These are phyloP conservation scores for Nigrograna mackinnonii DNA, from an alignment of 2,329 filamentous ascomycete genomes.

Conservation along the genomic window DNA sequence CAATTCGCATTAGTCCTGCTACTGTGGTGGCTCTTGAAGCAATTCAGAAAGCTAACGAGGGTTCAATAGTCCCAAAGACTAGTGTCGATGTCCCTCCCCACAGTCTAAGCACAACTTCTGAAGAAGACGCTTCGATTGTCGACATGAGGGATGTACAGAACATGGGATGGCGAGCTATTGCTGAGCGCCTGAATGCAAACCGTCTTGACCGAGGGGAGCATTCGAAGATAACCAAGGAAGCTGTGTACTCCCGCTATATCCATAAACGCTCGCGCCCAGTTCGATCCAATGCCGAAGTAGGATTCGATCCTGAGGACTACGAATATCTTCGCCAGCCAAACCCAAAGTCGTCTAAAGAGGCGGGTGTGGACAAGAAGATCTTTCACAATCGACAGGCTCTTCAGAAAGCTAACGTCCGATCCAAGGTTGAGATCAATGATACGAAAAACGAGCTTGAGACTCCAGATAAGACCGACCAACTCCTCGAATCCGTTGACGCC, in stretches of 20 bases:
- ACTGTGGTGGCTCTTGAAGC: too few relatives aligned
- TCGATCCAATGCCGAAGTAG: slow-evolving; percentile 26
- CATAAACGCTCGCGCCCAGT: slow-evolving; percentile 30
- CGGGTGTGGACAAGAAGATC: too few relatives aligned
- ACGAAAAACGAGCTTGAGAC: slow-evolving; percentile 16
- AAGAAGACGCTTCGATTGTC: too few relatives aligned
- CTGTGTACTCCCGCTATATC: slow-evolving; percentile 43
- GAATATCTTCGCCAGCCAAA: slow-evolving; percentile 30
- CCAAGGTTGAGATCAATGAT: slow-evolving; percentile 5
- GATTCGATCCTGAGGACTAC: slow-evolving; percentile 37
- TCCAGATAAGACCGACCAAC: slow-evolving; percentile 20
- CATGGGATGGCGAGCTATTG: slow-evolving; percentile 32
- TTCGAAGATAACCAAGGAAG: slow-evolving; percentile 25
- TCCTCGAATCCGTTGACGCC: slow-evolving; percentile 31
- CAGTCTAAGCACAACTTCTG: too few relatives aligned
- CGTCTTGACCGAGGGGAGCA: slow-evolving; percentile 18
- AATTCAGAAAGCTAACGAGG: too few relatives aligned
- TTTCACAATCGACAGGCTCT: too few relatives aligned
- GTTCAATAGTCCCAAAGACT: too few relatives aligned
- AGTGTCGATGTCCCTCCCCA: too few relatives aligned
- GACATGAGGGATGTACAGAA: slow-evolving; percentile 27
- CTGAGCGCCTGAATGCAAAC: slow-evolving; percentile 24
- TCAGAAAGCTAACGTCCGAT: slow-evolving; percentile 6
- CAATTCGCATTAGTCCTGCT: too few relatives aligned
- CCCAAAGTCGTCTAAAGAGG: background rate